Evolutionary conservation across 495 filamentous ascomycete species (phyloP).

Genomic region (Aspergillus asperescens): DNA sequence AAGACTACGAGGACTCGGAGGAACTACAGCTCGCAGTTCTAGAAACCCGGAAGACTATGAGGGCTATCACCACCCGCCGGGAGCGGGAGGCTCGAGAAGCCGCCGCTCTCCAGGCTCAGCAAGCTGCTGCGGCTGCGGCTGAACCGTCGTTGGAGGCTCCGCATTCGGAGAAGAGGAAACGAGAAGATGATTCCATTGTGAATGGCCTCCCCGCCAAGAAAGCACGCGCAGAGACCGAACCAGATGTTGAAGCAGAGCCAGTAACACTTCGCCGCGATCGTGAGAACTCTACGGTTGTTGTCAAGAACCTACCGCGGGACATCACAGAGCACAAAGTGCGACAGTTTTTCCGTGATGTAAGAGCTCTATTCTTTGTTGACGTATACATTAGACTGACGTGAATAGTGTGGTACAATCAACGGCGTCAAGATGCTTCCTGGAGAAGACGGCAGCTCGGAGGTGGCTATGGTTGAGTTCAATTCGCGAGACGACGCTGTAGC

Average conservation of each 20-base stretch:
- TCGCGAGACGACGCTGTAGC: slow-evolving; percentile 69
- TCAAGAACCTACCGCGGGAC: slow-evolving; percentile 65
- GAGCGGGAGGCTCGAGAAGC: slow-evolving; percentile 59
- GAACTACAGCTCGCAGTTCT: slow-evolving; percentile 66
- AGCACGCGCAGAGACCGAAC: slow-evolving; percentile 43
- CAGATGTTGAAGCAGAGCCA: slow-evolving; percentile 27
- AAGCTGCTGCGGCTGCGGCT: slow-evolving; percentile 22
- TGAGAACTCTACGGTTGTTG: slow-evolving; percentile 80
- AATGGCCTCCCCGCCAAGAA: slow-evolving; percentile 53
- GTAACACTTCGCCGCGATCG: slow-evolving; percentile 67
- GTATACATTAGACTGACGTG: slow-evolving; percentile 18
- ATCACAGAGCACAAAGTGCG: slow-evolving; percentile 67
- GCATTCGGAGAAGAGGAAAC: slow-evolving; percentile 63
- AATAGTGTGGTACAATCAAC: slow-evolving; percentile 71
- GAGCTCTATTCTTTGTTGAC: slow-evolving; percentile 13
- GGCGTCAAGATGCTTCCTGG: slow-evolving; percentile 59
- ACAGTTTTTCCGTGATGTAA: slow-evolving; percentile 81
- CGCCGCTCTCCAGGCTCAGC: slow-evolving; percentile 41
- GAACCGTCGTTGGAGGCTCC: slow-evolving; percentile 20
- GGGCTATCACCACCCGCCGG: slow-evolving; percentile 57
- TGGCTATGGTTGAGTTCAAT: slow-evolving; percentile 81
- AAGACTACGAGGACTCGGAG: slow-evolving; percentile 74
- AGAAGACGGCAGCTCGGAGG: slow-evolving; percentile 51
- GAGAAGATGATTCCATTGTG: slow-evolving; percentile 50
- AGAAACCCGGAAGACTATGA: slow-evolving; percentile 60